Evolutionary conservation across 768 basidiomycete species (phyloP).

Genomic region (Arthromyces matolae): DNA sequence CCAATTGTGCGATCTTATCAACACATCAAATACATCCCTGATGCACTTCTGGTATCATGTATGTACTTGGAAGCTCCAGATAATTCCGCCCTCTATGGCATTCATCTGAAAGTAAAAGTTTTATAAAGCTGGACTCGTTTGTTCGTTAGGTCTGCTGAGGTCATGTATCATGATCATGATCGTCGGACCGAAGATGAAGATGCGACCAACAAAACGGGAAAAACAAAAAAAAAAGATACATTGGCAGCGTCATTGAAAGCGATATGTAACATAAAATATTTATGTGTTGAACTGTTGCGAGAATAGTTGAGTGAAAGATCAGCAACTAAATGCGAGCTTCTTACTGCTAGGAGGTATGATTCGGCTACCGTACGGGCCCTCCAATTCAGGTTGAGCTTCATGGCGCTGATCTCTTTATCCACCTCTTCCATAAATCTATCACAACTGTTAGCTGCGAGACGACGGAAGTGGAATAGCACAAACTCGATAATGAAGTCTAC

Average conservation of each 20-base stretch:
- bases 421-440: conserved; percentile 97
- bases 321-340: conserved; percentile 28
- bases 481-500: conserved; percentile 99
- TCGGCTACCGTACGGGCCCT: conserved; percentile 97
- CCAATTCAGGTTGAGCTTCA: conserved; percentile 96
- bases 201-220: too few species aligned
- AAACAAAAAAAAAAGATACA: conserved; percentile 1
- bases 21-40: too few species aligned
- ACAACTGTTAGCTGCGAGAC: conserved; percentile 3
- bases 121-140: too few species aligned
- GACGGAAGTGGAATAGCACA: conserved; percentile 22
- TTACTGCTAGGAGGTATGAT: conserved; percentile 87
- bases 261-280: conserved; percentile 11
- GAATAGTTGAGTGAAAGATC: conserved; percentile 4
- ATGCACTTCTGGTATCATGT: too few species aligned
- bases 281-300: conserved; percentile 39
- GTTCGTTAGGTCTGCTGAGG: too few species aligned
- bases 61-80: too few species aligned
- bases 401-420: conserved; percentile 98
- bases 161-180: too few species aligned
- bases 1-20: too few species aligned
- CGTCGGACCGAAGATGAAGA: too few species aligned
- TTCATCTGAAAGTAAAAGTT: too few species aligned
- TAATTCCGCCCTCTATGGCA: too few species aligned
- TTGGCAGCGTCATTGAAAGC: not conserved